phyloP scores from a whole-genome alignment of 2,329 filamentous ascomycete genomes.

The Microsporum canis region DNA sequence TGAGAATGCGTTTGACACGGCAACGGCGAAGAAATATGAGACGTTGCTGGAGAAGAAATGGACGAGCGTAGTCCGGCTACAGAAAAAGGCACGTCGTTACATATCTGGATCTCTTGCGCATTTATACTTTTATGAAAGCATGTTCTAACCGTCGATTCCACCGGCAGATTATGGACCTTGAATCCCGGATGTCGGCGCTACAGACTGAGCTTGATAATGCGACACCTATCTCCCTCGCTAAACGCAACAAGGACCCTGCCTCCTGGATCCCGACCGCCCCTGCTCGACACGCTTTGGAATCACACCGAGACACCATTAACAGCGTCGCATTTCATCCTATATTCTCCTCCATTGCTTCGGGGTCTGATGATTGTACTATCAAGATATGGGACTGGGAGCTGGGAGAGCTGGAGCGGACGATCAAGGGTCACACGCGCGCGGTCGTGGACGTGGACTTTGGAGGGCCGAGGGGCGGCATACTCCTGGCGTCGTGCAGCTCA shows the following conservation, averaged over 20 bases:
- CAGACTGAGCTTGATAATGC: conserved; percentile 77
- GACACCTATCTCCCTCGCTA: conserved; percentile 65
- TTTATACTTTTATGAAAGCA: background rate
- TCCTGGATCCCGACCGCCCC: conserved; percentile 80
- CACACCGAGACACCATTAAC: conserved; percentile 68
- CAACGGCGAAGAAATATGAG: conserved; percentile 78
- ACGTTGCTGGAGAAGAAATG: conserved; percentile 94
- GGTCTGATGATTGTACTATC: conserved; percentile 84
- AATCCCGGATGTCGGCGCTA: conserved; percentile 58
- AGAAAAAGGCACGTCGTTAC: conserved; percentile 64
- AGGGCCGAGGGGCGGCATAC: conserved; percentile 64
- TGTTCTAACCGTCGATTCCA: background rate
- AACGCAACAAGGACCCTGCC: conserved; percentile 69
- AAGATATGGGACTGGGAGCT: conserved; percentile 98
- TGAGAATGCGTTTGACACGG: conserved; percentile 61
- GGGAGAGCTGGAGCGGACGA: conserved; percentile 76
- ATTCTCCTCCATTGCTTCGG: conserved; percentile 80
- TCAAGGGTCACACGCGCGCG: conserved; percentile 84
- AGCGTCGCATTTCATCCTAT: conserved; percentile 87
- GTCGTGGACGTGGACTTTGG: conserved; percentile 86
- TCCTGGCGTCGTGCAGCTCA: conserved; percentile 73
- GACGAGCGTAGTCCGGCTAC: conserved; percentile 86
- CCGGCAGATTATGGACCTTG: conserved; percentile 81
- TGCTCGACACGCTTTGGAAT: conserved; percentile 69
- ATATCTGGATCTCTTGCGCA: background rate